These are phyloP conservation scores for Clavispora vitiphila DNA, from an alignment of 805 yeast genomes.

Conservation along the genomic window DNA sequence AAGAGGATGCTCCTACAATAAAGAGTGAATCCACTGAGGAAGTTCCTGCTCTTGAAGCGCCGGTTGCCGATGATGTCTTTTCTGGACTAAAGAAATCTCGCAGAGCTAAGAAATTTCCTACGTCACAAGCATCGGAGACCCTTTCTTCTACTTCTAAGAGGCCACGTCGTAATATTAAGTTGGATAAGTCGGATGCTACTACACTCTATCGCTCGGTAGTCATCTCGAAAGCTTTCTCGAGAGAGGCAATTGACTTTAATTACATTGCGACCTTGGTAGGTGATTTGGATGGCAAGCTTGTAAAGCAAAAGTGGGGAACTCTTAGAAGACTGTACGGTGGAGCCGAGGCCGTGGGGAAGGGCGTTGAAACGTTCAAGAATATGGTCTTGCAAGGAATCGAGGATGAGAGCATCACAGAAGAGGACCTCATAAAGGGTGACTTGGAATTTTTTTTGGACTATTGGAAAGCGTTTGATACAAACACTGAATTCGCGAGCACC, in stretches of 20 bases:
- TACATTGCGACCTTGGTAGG: conserved; percentile 48
- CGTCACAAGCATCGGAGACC: conserved; percentile 4
- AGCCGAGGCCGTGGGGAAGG: conserved; percentile 48
- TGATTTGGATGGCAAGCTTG: conserved; percentile 35
- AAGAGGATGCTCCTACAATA: conserved; percentile 1
- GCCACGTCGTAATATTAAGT: conserved; percentile 17
- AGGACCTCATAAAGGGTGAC: conserved; percentile 49
- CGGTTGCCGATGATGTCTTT: conserved; percentile 5
- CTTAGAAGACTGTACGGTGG: conserved; percentile 49
- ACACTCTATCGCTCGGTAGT: conserved; percentile 60
- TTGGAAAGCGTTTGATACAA: conserved; percentile 58
- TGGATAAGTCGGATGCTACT: conserved; percentile 46
- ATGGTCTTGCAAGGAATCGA: conserved; percentile 56
- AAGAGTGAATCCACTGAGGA: conserved; percentile 1
- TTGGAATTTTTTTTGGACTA: conserved; percentile 48
- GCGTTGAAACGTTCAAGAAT: conserved; percentile 63
- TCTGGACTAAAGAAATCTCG: conserved; percentile 9
- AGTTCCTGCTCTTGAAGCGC: background rate
- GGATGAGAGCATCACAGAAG: conserved; percentile 45
- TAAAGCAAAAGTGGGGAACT: conserved; percentile 67
- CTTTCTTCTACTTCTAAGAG: conserved; percentile 6
- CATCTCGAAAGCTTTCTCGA: conserved; percentile 56
- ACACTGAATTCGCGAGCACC: conserved; percentile 19
- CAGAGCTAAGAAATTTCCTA: conserved; percentile 11
- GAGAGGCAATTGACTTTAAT: conserved; percentile 61